A percentile compares a stretch with the other conserved stretches of the same genome.
Evolutionary conservation across 1,284 basidiomycete genomes (phyloP).

Genomic region (Ceratobasidium sp.): DNA sequence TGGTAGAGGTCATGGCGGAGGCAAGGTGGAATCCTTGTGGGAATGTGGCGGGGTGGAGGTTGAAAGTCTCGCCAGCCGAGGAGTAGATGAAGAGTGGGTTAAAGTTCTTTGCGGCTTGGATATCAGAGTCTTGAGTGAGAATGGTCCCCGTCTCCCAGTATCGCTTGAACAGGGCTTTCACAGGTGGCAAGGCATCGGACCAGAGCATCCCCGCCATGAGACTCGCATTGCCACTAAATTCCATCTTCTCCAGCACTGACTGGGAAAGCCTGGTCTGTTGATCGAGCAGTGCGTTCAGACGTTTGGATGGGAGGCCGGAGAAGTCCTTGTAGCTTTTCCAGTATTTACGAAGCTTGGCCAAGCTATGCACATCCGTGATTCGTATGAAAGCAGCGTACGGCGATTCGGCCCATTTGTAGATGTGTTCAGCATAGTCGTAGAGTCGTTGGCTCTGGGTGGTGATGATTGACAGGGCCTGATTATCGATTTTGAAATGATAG

Average conservation of each 20-base stretch:
- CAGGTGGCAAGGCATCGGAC: not conserved
- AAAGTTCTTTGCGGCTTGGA: not conserved
- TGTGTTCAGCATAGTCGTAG: not conserved
- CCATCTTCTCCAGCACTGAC: not conserved
- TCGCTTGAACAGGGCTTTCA: not conserved
- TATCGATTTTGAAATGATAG: constrained; percentile 27
- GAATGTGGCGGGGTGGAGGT: constrained; percentile 19
- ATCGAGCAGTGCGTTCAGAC: not conserved
- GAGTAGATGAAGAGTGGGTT: constrained; percentile 32
- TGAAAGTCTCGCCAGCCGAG: constrained; percentile 6
- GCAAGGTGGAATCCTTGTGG: constrained; percentile 27
- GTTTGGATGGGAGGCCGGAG: not conserved
- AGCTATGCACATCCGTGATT: not conserved
- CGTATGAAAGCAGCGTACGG: not conserved
- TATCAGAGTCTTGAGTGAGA: not conserved
- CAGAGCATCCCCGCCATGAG: constrained; percentile 19
- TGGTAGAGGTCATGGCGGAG: not conserved
- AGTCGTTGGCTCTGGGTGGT: constrained; percentile 2
- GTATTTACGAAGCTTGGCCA: not conserved
- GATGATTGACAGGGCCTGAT: not conserved
- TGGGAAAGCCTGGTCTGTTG: not conserved
- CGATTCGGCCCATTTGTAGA: not conserved
- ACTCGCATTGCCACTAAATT: not conserved
- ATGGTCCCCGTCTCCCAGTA: constrained; percentile 27
- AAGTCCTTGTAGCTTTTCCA: constrained; percentile 24